phyloP scores from a whole-genome alignment of 176 grass and related monocot genomes.

The Oryza rufipogon region DNA sequence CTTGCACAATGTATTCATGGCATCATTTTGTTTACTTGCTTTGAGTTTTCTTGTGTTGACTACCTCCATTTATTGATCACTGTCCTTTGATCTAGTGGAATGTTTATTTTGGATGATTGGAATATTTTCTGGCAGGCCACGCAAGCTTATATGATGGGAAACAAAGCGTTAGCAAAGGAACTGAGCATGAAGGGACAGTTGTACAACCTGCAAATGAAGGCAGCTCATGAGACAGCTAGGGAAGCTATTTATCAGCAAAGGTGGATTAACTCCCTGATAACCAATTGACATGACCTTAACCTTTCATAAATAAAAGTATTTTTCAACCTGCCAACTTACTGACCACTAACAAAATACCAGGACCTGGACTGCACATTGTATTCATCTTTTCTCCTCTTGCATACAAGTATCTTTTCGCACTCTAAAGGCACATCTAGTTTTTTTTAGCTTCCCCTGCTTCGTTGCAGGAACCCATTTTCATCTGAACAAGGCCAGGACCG shows the following conservation, averaged over 20 bases:
- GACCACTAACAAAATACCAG: neutral
- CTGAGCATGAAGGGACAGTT: slow-evolving; percentile 58
- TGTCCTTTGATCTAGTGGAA: neutral
- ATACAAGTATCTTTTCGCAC: slow-evolving; percentile 1
- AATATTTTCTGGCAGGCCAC: slow-evolving; percentile 41
- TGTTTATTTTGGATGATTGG: neutral
- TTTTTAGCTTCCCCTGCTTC: neutral
- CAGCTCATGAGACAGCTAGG: slow-evolving; percentile 63
- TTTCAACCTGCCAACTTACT: neutral
- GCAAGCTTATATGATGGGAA: slow-evolving; percentile 61
- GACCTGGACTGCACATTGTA: neutral
- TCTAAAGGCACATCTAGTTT: neutral
- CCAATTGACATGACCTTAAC: neutral
- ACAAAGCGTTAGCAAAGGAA: slow-evolving; percentile 68
- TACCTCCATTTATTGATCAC: neutral
- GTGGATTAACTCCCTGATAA: slow-evolving; percentile 34
- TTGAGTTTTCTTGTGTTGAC: neutral
- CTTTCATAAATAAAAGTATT: slow-evolving; percentile 1
- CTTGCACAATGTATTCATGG: neutral
- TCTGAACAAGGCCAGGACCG: slow-evolving; percentile 32
- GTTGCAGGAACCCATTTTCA: slow-evolving; percentile 48
- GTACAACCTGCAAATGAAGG: slow-evolving; percentile 65
- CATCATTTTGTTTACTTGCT: neutral
- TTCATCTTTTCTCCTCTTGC: neutral
- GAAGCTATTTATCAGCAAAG: slow-evolving; percentile 59